Conservation (phyloP, 164 flowering plant species). For the Chimonanthus salicifolius region DNA sequence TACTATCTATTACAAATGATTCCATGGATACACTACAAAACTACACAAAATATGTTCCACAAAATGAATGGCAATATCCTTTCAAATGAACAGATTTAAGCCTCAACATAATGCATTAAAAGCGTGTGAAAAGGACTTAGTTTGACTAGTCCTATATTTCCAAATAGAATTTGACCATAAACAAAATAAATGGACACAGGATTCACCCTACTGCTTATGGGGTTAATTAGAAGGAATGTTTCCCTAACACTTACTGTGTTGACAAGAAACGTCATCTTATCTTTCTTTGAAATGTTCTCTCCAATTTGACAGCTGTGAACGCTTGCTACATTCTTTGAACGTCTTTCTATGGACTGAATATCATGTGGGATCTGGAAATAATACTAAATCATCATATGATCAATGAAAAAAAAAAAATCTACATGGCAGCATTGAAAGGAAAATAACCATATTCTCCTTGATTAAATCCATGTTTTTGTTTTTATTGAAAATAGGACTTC, state of each 20-base stretch:
- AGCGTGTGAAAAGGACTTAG: not conserved
- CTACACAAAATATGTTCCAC: too few species aligned
- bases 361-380: constrained; percentile 16
- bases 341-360: constrained; percentile 11
- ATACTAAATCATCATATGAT: too few species aligned
- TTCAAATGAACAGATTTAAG: not conserved
- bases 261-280: constrained; percentile 56
- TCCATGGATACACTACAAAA: too few species aligned
- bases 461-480: too few species aligned
- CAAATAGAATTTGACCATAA: not conserved
- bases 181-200: too few species aligned
- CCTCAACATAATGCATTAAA: not conserved
- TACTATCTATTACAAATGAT: too few species aligned
- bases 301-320: constrained; percentile 30
- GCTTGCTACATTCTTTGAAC: constrained; percentile 14
- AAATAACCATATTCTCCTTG: too few species aligned
- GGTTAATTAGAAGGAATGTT: not conserved
- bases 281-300: constrained; percentile 48
- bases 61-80: too few species aligned
- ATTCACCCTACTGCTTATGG: not conserved
- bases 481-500: too few species aligned
- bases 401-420: too few species aligned
- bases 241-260: constrained; percentile 38
- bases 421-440: too few species aligned
- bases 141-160: not conserved